Percentiles rank a stretch among this genome's conserved stretches.
phyloP scores from a whole-genome alignment of 257 asterid genomes.

The Solanum acaule region DNA sequence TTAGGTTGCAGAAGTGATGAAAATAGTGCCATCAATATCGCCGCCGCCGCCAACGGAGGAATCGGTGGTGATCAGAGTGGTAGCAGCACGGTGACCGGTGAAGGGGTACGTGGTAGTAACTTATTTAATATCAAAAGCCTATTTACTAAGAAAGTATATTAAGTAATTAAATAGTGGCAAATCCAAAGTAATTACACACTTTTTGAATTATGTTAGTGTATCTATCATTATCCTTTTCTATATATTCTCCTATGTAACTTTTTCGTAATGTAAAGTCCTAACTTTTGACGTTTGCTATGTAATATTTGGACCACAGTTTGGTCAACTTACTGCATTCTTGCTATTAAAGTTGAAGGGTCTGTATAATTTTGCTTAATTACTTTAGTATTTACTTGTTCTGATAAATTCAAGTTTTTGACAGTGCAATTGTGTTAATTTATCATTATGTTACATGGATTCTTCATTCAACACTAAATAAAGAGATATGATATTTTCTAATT shows the following conservation, averaged over 20 bases:
- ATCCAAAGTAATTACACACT: background rate
- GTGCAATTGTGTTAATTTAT: background rate
- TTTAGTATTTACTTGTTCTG: background rate
- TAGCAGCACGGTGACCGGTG: conserved; percentile 34
- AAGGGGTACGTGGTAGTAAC: conserved; percentile 61
- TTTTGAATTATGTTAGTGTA: background rate
- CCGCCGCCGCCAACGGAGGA: background rate
- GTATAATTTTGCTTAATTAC: background rate
- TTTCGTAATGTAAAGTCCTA: background rate
- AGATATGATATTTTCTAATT: background rate
- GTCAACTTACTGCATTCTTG: background rate
- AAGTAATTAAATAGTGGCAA: background rate
- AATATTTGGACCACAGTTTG: background rate
- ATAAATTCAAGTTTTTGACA: background rate
- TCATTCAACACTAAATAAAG: background rate
- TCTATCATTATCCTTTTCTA: background rate
- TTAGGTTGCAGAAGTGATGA: conserved; percentile 53
- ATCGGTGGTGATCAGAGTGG: conserved; percentile 11
- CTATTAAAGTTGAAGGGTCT: background rate
- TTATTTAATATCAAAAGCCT: conserved; percentile 54
- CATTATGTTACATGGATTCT: background rate
- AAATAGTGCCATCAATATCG: conserved; percentile 6
- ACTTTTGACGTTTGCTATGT: background rate
- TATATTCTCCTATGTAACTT: background rate
- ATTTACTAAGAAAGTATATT: conserved; percentile 78